Evolutionary conservation across 2,329 filamentous ascomycete genomes (phyloP), one percentile per base, ranked within the genome.

Genomic region (Chalaropsis ovoidea): DNA sequence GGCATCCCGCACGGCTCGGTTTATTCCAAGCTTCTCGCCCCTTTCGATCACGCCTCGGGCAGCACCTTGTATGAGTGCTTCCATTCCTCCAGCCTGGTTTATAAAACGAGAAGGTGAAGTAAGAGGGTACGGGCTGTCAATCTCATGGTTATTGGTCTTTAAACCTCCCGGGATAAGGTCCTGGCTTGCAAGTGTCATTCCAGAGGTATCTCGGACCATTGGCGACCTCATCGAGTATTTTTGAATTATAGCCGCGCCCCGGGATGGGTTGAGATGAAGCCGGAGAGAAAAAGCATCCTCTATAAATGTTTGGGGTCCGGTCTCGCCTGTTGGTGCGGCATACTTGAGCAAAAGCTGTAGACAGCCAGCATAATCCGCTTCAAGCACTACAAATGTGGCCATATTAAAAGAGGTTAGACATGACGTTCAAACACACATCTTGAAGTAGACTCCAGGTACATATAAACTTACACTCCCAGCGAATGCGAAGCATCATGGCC

Each of bases 401-500:
- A 39, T 76, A 65, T 76, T 73, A 61, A 54, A 63, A 17, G 31
- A 68, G 11, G 13, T 42, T 41, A 13, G 22, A 6, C n/a, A 8
- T 56, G 27, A 15, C 13, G 3, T 49, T 39, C 5, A 39, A 39
- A 10, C 4, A 39, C 4, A 39, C 4, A 10, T 24, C 22, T 27
- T 19, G 27, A 15, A 52, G 11, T 22, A 17, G 15, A 1, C 35
- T 39, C 5, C 8, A 39, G 35, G 10, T 42, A 42, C 13, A 58
- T 2, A 24, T 52, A 17, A 41, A 76, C 87, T 78, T 77, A 94
- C 89, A 77, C 70, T 92, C 84, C 92, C 92, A 96, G 66, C 93
- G 85, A 70, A 97, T 90, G 62, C 94, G 84, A 58, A 99, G 79
- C 27, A 99, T 79, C 92, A 99, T 97, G 5, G 91, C 87, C 63